Conservation (phyloP, 176 grass and related monocot genomes). For the Melocanna baccifera region DNA sequence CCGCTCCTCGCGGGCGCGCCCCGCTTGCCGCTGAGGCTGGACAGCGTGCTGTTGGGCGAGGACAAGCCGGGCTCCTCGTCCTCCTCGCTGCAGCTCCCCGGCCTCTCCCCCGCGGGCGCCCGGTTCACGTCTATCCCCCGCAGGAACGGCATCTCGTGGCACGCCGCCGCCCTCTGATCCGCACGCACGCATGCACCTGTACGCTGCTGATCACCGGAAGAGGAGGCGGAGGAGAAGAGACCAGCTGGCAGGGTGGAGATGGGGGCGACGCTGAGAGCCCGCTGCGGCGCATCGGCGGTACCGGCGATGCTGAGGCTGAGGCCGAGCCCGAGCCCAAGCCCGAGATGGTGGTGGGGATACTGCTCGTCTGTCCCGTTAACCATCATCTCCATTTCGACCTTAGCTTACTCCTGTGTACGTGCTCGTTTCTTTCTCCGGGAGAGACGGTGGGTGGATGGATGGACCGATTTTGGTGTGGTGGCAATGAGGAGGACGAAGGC, state of each 20-base stretch:
- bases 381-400: constrained; percentile 13
- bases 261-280: constrained; percentile 7
- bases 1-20: constrained; percentile 13
- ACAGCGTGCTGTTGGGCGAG: constrained; percentile 82
- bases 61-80: constrained; percentile 69
- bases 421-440: background rate
- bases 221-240: constrained; percentile 28
- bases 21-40: constrained; percentile 54
- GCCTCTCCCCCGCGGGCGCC: constrained; percentile 24
- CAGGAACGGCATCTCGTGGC: constrained; percentile 55
- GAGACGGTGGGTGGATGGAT: background rate
- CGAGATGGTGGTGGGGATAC: background rate
- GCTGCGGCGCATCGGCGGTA: background rate
- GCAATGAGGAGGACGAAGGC: constrained; percentile 2
- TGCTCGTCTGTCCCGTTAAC: constrained; percentile 23
- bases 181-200: background rate
- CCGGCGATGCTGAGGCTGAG: constrained; percentile 50
- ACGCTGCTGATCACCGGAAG: constrained; percentile 11
- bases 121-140: constrained; percentile 83
- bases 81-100: constrained; percentile 40
- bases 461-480: background rate
- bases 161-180: background rate
- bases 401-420: background rate
- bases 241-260: background rate
- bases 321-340: constrained; percentile 47